Base-by-base conservation (phyloP, 1,139 yeast species). In the Yamadazyma trypodendri region DNA sequence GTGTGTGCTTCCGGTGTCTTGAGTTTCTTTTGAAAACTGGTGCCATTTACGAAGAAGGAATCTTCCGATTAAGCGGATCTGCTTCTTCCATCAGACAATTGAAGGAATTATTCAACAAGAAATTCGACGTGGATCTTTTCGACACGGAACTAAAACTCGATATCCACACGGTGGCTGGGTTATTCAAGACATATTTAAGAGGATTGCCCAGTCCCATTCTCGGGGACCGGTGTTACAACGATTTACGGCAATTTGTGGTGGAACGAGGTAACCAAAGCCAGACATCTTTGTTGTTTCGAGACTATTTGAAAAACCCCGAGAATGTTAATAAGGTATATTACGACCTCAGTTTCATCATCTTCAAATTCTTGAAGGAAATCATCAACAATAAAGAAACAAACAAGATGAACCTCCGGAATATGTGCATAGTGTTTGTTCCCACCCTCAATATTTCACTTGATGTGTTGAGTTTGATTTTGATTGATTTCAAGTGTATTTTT, bases 1-100 rank as follows among this genome's bases (percentile, higher is more conserved):
- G 92, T 32, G 79, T 92, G 9, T 77, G 88, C 16, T 84, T 65
- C 52, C 68, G 96, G 42, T 88, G 96, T 53, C 58, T 92, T 31
- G 87, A 81, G 42, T 84, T 75, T 49, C 67, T 92, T 35, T 72
- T 76, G 38, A 73, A 69, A 34, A 75, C 82, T 16, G 81, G 85
- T 9, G 96, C 95, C 0, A 68, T 84, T 14, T 77, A 77, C 45
- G 95, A 88, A 58, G 96, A 90, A 55, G 98, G 98, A 3, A 77
- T 92, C 2, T 92, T 92, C 64, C 71, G 98, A 45, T 67, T 90
- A 40, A 87, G 94, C 59, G 98, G 98, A 2, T 85, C 96, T 24
- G 86, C 92, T 38, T 76, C 90, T 0, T 73, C 83, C 34, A 87
- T 92, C 18, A 76, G 86, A 41, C 76, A 72, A 28, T 70, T 92